Percentiles rank a stretch among this genome's conserved stretches.
These are phyloP conservation scores for Syncephalastrum racemosum DNA, from an alignment of 371 early-diverging fungal species.

Conservation along the genomic window DNA sequence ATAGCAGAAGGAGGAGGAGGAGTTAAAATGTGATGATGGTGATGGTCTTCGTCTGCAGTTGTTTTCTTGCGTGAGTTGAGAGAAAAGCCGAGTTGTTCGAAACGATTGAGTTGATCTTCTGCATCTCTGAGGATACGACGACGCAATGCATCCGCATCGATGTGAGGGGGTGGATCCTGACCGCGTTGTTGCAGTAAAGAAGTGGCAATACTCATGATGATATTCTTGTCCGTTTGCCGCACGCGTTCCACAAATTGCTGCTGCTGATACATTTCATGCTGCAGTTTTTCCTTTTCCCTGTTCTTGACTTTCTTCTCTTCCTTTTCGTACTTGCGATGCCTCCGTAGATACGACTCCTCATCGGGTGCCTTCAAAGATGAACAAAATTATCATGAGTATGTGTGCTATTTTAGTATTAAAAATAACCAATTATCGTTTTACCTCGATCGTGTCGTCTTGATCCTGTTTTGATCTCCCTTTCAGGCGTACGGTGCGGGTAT, in stretches of 20 bases:
- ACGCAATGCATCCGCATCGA: constrained; percentile 42
- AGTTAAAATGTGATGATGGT: too few relatives aligned
- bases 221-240: constrained; percentile 48
- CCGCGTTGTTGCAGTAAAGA: constrained; percentile 35
- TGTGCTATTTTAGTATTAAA: background rate
- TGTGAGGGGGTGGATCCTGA: constrained; percentile 5
- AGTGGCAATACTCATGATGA: constrained; percentile 36
- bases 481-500: background rate
- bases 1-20: background rate
- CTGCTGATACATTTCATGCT: constrained; percentile 65
- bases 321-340: constrained; percentile 63
- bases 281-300: constrained; percentile 61
- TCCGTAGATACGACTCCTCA: constrained; percentile 59
- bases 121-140: constrained; percentile 51
- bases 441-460: constrained; percentile 10
- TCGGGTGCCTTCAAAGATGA: constrained; percentile 11
- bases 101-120: constrained; percentile 49
- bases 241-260: constrained; percentile 60
- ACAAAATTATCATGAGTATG: background rate
- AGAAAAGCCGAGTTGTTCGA: constrained; percentile 49
- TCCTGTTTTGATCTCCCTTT: background rate
- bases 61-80: constrained; percentile 10
- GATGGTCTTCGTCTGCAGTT: background rate
- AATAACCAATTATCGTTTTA: constrained; percentile 6
- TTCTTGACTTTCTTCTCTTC: constrained; percentile 69